These are phyloP conservation scores for Talaromyces sp. DNA, from an alignment of 2,329 filamentous ascomycete species.

Conservation along the genomic window DNA sequence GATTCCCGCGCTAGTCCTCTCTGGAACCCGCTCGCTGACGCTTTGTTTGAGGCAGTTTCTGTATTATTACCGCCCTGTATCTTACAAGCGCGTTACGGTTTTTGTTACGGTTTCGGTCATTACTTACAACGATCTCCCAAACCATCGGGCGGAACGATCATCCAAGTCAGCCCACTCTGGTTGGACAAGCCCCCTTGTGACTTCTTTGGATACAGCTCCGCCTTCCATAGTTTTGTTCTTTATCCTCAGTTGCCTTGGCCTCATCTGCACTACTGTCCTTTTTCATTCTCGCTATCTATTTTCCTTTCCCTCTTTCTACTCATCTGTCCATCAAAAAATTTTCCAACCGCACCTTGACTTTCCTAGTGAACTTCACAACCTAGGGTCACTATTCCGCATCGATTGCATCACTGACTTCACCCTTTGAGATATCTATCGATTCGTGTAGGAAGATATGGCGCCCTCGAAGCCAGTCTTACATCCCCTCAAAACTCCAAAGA, in stretches of 20 bases:
- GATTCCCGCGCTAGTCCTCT: not conserved
- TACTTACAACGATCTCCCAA: conserved; percentile 16
- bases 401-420: not conserved
- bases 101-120: conserved; percentile 10
- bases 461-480: conserved; percentile 37
- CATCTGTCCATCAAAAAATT: no score
- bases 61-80: conserved; percentile 10
- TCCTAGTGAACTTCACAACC: no score
- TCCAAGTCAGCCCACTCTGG: conserved; percentile 5
- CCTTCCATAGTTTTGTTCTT: no score
- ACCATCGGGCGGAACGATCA: conserved; percentile 15
- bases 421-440: not conserved
- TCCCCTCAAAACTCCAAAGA: conserved; percentile 45
- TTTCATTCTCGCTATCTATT: no score
- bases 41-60: not conserved
- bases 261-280: no score
- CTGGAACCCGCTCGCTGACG: not conserved
- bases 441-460: conserved; percentile 23
- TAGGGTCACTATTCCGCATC: not conserved
- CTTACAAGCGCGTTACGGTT: not conserved
- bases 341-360: no score
- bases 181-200: conserved; percentile 17
- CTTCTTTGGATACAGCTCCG: not conserved
- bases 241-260: not conserved
- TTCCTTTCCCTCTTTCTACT: no score